Evolutionary conservation across 495 filamentous ascomycete genomes (phyloP), one percentile per base, ranked within the genome.

Genomic region (Pyronema omphalodes): DNA sequence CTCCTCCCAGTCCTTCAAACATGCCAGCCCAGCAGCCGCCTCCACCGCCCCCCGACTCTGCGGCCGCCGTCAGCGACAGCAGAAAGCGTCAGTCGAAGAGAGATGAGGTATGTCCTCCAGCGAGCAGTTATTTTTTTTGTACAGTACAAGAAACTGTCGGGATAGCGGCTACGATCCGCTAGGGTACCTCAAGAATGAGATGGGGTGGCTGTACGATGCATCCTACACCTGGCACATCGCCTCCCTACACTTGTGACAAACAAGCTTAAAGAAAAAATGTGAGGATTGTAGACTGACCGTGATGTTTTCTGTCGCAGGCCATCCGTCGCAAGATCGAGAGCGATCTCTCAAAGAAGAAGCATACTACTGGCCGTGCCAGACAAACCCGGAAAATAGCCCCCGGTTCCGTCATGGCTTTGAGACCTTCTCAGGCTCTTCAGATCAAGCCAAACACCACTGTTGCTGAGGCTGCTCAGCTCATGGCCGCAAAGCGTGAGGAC

Each of bases 401-500:
- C 5, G 91, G 91, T 57, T 93, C 88, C 52, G 91, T 99, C 48
- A 81, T 96, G 55, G 85, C 91, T 58, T 76, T 99, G 50, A 89
- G 88, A 63, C 91, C 91, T 29, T 94, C 87, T 63, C 86, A 84
- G 60, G 91, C 91, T 34, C 82, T 99, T 3, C 91, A 99, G 69
- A 96, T 99, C 68, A 99, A 99, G 71, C 93, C 91, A 47, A 73
- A 75, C 51, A 94, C 87, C 18, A 94, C 85, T 49, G 91, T 99
- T 54, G 83, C 93, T 44, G 91, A 96, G 68, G 91, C 91, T 37
- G 89, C 91, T 34, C 93, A 99, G 71, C 73, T 99, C 66, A 99
- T 99, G 91, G 91, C 91, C 33, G 91, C 91, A 33, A 99, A 99
- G 75, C 76, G 91, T 54, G 91, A 96, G 65, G 91, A 99, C 70